Base-by-base conservation (phyloP, 2,329 filamentous ascomycete species). In the Raffaelea deltoideospora region DNA sequence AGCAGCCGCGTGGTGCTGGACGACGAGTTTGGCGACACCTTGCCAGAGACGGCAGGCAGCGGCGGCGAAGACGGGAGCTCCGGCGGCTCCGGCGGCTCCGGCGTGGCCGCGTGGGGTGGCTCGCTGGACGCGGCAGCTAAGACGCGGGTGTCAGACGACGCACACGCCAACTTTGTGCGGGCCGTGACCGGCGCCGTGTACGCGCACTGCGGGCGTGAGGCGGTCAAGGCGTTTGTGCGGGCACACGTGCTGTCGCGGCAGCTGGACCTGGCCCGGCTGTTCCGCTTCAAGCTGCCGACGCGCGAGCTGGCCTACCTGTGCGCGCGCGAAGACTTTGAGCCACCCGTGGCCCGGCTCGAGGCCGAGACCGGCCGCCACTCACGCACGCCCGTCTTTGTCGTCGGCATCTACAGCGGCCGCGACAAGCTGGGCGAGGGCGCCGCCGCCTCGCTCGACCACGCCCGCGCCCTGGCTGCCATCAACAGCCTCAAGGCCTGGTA, bases 361-460 rank as follows among this genome's bases (percentile, higher is more conserved):
- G 84, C 78, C 49, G 90, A 98, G 64, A 96, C 90, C 4, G 90
- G 90, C 54, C 76, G 90, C 40, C 57, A 71, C 47, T 90, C 81
- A 50, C 74, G 81, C 54, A 82, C 82, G 41, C 88, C 90, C 14
- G 90, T 98, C 14, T 96, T 79, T 51, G 76, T 95, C 22, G 87
- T 98, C 13, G 90, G 88, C 40, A 87, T 98, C 43, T 98, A 81
- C 63, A 92, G 82, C 47, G 90, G 88, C 35, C 66, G 69, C 42
- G 87, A 98, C 55, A 88, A 90, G 68, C 67, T 98, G 30, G 90
- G 88, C 38, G 88, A 98, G 62, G 90, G 78, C n/a, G 69, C 77
- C 17, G 90, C 82, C 19, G 64, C 79, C 34, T 87, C 72, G 56
- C 63, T 96, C 39, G 68, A 85, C 46, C 72, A 85, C 49, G 88